Evolutionary conservation across 2,329 filamentous ascomycete species (phyloP), one percentile per base, ranked within the genome.

Genomic region (Venturia nashicola): DNA sequence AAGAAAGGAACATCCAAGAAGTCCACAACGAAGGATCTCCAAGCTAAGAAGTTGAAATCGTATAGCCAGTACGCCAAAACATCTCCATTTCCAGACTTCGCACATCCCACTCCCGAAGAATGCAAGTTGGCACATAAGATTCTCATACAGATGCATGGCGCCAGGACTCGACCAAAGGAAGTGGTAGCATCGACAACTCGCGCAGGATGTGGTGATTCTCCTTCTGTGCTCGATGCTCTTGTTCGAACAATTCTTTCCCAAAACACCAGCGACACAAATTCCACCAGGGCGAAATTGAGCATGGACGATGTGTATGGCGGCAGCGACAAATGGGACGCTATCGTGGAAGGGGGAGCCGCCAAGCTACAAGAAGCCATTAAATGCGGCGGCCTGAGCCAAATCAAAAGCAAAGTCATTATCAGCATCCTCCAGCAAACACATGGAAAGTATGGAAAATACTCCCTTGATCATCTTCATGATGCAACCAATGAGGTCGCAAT

Each of bases 331-430:
- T 93, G 88, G 87, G 83, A 90, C 68, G 84, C 83, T 12, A 86
- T 92, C 1, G 82, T 84, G 20, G 72, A 76, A 34, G 83, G 86
- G 1, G 73, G 83, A 1, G 71, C 82, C 4, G 77, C 82, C 46
- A 83, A 87, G 6, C 78, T 94, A 18, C 83, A 82, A 59, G 76
- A 86, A 62, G 83, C 88, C 0, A 91, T 94, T 70, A 85, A 84
- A 68, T 75, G 77, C 9, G 89, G 89, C 9, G 91, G 91, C 0
- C 77, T 92, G 2, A 87, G 85, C 2, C 81, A 83, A n/a, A 79
- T 80, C n/a, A 94, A 92, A 74, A 86, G 84, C 65, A 86, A 82
- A 62, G 79, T 86, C 67, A 90, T 95, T 70, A 90, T 92, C 72
- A 75, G 76, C 16, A 90, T 90, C 44, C 78, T 95, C 9, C 70